These are phyloP conservation scores for Solanum verrucosum DNA, from an alignment of 257 asterid genomes.

Conservation along the genomic window DNA sequence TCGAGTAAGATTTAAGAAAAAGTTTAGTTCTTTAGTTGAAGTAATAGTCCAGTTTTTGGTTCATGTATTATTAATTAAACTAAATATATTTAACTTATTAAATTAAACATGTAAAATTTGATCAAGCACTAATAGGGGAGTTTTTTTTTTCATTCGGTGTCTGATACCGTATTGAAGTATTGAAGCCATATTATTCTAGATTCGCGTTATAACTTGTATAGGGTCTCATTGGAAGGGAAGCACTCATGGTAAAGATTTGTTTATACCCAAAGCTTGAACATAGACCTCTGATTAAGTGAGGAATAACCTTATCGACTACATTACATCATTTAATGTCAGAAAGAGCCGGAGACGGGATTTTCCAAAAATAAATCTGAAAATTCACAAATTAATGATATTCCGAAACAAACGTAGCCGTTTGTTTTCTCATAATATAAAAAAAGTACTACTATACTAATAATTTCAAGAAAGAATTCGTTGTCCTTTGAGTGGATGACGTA, in stretches of 20 bases:
- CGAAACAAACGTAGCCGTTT: background rate
- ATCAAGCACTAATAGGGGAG: too few species aligned
- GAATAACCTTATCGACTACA: too few species aligned
- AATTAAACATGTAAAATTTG: background rate
- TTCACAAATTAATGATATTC: background rate
- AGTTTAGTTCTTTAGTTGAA: background rate
- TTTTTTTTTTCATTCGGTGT: too few species aligned
- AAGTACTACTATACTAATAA: background rate
- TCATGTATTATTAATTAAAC: background rate
- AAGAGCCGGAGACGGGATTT: too few species aligned
- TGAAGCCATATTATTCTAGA: too few species aligned
- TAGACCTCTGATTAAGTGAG: too few species aligned
- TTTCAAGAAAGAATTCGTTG: background rate
- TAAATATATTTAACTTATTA: background rate
- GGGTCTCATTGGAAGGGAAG: rapidly evolving
- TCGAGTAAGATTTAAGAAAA: background rate
- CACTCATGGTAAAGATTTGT: rapidly evolving
- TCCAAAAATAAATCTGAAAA: background rate
- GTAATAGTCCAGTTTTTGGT: background rate
- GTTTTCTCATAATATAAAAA: background rate
- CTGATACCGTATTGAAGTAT: too few species aligned
- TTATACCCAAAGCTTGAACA: too few species aligned
- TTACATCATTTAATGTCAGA: too few species aligned
- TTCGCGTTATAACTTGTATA: too few species aligned
- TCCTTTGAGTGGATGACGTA: background rate